A percentile compares a stretch with the other conserved stretches of the same genome.
phyloP scores from a whole-genome alignment of 176 grass and related monocot species.

The Bonia amplexicaulis region DNA sequence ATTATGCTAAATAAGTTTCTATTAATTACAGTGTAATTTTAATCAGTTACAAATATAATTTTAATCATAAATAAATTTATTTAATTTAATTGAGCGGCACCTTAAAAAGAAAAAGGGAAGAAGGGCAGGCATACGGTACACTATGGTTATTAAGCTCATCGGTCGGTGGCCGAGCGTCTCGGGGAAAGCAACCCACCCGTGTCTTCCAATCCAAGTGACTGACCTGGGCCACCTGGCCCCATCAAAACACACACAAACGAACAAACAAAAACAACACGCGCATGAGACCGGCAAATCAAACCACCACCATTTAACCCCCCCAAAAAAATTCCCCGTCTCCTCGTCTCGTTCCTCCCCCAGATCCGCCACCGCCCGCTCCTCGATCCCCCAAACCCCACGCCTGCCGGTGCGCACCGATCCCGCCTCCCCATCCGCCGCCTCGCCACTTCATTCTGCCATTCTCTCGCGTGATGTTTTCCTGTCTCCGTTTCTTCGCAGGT shows the following conservation, averaged over 20 bases:
- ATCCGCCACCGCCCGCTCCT: constrained; percentile 48
- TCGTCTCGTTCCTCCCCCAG: constrained; percentile 12
- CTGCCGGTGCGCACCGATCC: constrained; percentile 38
- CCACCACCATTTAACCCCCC: constrained; percentile 18
- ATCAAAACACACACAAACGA: background rate
- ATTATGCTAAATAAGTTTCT: too few species aligned
- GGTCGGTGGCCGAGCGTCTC: constrained; percentile 17
- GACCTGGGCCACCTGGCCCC: background rate
- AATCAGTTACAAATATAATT: too few species aligned
- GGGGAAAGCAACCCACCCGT: background rate
- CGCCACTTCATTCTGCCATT: constrained; percentile 1
- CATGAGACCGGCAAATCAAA: constrained; percentile 24
- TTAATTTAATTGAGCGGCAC: too few species aligned
- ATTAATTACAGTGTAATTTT: too few species aligned
- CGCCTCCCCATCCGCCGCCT: background rate
- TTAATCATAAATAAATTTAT: too few species aligned
- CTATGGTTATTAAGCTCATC: background rate
- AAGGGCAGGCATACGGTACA: background rate
- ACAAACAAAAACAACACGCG: constrained; percentile 7
- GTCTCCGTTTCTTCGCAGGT: constrained; percentile 19
- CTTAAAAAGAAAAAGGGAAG: background rate
- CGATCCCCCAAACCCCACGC: constrained; percentile 13
- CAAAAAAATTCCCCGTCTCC: background rate
- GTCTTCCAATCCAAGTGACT: constrained; percentile 28
- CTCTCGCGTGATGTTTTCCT: background rate